Evolutionary conservation across 257 asterid genomes (phyloP).

Genomic region (Coffea eugenioides): DNA sequence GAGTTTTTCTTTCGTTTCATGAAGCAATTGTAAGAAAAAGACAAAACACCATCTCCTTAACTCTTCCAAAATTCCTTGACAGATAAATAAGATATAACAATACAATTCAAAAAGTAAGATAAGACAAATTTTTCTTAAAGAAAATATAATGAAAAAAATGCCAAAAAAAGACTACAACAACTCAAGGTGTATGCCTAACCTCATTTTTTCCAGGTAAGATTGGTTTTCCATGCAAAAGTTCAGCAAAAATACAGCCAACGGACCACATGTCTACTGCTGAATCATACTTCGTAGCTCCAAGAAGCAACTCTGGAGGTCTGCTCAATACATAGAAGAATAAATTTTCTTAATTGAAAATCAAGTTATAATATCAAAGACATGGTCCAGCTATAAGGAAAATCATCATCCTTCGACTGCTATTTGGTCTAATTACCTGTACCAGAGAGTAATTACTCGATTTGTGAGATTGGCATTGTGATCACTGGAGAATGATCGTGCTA

Average conservation of each 20-base stretch:
- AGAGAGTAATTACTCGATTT: constrained; percentile 89
- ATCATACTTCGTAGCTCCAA: constrained; percentile 96
- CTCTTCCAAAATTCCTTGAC: neutral
- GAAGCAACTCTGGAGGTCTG: constrained; percentile 97
- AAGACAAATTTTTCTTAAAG: no score
- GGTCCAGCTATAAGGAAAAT: neutral
- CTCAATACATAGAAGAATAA: neutral
- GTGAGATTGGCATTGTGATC: constrained; percentile 86
- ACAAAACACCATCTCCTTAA: neutral
- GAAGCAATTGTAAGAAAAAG: neutral
- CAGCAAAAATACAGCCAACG: constrained; percentile 97
- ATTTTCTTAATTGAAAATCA: neutral
- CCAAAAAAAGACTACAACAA: neutral
- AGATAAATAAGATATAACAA: neutral
- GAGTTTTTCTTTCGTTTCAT: no score
- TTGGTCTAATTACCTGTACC: constrained; percentile 75
- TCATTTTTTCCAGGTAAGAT: constrained; percentile 84
- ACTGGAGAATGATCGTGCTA: constrained; percentile 80
- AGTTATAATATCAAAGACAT: constrained; percentile 4
- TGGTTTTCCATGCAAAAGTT: constrained; percentile 82
- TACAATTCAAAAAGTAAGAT: no score
- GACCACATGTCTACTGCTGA: constrained; percentile 99
- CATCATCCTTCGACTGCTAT: neutral
- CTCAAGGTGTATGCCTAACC: constrained; percentile 41
- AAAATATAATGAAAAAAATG: no score